Conservation (phyloP, 352 stramenopile genomes). For the Phytophthora pini region DNA sequence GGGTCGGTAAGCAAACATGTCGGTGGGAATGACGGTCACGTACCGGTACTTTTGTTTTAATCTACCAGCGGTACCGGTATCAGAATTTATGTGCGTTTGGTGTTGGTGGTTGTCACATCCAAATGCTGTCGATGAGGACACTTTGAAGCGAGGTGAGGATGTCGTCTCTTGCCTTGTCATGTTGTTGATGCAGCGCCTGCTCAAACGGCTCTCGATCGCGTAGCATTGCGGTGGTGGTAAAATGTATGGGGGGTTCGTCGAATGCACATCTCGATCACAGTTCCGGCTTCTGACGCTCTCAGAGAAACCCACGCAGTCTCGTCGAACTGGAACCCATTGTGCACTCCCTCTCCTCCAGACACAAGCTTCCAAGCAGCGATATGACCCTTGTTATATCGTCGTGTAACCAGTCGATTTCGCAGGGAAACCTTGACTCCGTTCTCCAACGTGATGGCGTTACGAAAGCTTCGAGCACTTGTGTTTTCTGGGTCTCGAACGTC, state of each 20-base stretch:
- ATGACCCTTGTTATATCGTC: background rate
- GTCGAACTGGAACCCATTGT: background rate
- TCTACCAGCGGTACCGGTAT: too few relatives aligned
- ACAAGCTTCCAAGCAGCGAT: background rate
- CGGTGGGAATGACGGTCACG: background rate
- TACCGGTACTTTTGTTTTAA: too few relatives aligned
- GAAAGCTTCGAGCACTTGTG: background rate
- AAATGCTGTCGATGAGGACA: too few relatives aligned
- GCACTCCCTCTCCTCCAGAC: background rate
- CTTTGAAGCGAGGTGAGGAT: too few relatives aligned
- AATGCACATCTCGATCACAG: background rate
- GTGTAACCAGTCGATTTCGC: background rate
- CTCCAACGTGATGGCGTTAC: background rate
- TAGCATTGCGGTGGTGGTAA: background rate
- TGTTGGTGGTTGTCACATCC: too few relatives aligned
- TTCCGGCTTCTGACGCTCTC: background rate
- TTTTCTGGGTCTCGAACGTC: background rate
- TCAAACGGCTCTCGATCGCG: background rate
- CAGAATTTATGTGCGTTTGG: too few relatives aligned
- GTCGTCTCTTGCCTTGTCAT: too few relatives aligned
- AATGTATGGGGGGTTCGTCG: background rate
- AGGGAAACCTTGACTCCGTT: background rate
- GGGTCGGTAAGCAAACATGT: slow-evolving; percentile 14
- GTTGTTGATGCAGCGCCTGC: too few relatives aligned
- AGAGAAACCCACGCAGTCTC: background rate